Evolutionary conservation across 140 eudicot genomes (phyloP).

Genomic region (Flaveria floridana): DNA sequence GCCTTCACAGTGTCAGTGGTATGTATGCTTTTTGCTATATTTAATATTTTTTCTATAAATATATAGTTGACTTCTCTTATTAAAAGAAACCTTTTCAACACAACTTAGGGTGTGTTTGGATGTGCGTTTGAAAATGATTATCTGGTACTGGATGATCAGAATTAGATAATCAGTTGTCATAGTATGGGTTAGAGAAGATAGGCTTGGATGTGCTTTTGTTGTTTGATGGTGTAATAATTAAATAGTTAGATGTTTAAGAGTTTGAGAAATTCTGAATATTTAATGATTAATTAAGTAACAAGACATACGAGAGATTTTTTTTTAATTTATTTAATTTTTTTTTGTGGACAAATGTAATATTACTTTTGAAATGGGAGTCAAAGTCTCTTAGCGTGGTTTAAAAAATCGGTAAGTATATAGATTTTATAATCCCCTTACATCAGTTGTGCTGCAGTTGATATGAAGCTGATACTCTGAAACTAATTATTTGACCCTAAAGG

Average conservation of each 20-base stretch:
- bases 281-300: too few relatives aligned
- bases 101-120: neutral
- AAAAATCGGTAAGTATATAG: neutral
- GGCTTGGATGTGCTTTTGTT: too few relatives aligned
- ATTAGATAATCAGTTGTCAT: too few relatives aligned
- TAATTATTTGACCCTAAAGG: neutral
- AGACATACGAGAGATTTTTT: too few relatives aligned
- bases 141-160: neutral
- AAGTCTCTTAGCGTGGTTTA: neutral
- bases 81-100: neutral
- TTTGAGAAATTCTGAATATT: too few relatives aligned
- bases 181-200: too few relatives aligned
- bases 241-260: too few relatives aligned
- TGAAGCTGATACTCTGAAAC: neutral
- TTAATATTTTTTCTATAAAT: neutral
- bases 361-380: neutral
- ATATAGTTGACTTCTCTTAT: neutral
- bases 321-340: too few relatives aligned
- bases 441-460: neutral
- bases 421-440: neutral
- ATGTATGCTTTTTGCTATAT: conserved; percentile 22
- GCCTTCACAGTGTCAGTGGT: conserved; percentile 83
- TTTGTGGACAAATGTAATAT: too few relatives aligned
- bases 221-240: too few relatives aligned
- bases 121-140: neutral